These are phyloP conservation scores for Filobasidium floriforme DNA, from an alignment of 768 basidiomycete species.

Conservation along the genomic window DNA sequence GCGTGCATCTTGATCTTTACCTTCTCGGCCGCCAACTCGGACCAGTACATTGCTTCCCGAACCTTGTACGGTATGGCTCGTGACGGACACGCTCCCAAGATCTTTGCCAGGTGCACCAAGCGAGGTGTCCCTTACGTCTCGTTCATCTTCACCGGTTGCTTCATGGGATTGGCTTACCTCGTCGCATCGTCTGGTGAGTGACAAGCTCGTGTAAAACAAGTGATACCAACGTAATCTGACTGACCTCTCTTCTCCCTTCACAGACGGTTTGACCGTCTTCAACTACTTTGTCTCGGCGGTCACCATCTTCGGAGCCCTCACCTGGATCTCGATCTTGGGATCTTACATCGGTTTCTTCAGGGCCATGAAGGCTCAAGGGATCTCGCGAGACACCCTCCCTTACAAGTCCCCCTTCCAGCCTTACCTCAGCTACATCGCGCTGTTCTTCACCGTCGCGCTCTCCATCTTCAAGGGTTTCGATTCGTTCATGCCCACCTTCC, in stretches of 20 bases:
- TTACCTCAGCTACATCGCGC: constrained; percentile 62
- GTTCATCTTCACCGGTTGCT: constrained; percentile 30
- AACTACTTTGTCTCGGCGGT: constrained; percentile 27
- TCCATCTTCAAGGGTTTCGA: constrained; percentile 55
- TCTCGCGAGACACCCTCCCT: constrained; percentile 50
- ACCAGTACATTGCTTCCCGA: constrained; percentile 37
- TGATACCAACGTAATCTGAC: not conserved
- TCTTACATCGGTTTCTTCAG: constrained; percentile 22
- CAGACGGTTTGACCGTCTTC: constrained; percentile 35
- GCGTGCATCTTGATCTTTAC: constrained; percentile 41
- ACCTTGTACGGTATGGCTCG: constrained; percentile 46
- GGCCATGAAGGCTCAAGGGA: constrained; percentile 41
- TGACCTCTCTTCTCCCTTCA: not conserved
- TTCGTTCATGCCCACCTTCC: constrained; percentile 57
- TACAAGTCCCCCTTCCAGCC: constrained; percentile 47
- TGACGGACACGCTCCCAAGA: constrained; percentile 48
- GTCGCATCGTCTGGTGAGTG: constrained; percentile 52
- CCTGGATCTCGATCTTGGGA: constrained; percentile 15
- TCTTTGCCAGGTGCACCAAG: constrained; percentile 52
- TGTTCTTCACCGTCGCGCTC: constrained; percentile 57
- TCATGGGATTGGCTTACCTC: constrained; percentile 58
- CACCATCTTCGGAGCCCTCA: constrained; percentile 20
- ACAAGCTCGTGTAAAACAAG: too few relatives aligned
- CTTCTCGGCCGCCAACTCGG: constrained; percentile 39
- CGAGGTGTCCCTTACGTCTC: constrained; percentile 51